Percentiles rank a stretch among this genome's conserved stretches.
Evolutionary conservation across 2,329 filamentous ascomycete species (phyloP).

Genomic region (Whalleya microplaca): DNA sequence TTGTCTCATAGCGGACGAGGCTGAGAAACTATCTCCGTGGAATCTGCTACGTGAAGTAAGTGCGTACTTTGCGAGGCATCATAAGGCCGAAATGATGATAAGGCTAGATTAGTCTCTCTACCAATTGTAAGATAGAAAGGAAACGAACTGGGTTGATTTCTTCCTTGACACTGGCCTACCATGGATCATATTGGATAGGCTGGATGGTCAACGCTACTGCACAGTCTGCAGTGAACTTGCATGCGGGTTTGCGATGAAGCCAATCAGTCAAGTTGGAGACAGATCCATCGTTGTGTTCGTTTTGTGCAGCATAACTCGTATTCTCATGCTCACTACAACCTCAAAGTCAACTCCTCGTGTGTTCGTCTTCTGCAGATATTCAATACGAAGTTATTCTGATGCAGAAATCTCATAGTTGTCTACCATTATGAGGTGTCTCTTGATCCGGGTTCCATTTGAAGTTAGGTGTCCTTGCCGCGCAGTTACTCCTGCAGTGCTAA

Average conservation of each 20-base stretch:
- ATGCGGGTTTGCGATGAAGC: constrained; percentile 16
- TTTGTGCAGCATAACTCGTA: constrained; percentile 18
- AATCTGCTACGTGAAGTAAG: not conserved
- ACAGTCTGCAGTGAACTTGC: constrained; percentile 15
- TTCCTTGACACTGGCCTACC: too few species aligned
- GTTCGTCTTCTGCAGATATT: not conserved
- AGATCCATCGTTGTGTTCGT: not conserved
- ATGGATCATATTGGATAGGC: constrained; percentile 13
- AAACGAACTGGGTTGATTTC: not conserved
- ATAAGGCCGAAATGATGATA: not conserved
- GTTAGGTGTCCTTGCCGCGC: not conserved
- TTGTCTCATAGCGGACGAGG: not conserved
- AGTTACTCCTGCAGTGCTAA: not conserved
- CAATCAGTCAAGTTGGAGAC: constrained; percentile 14
- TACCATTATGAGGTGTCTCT: not conserved
- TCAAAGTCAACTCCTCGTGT: not conserved
- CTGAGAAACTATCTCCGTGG: not conserved
- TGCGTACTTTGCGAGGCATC: not conserved
- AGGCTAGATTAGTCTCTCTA: not conserved
- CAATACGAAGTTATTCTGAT: not conserved
- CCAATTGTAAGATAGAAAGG: not conserved
- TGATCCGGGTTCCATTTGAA: not conserved
- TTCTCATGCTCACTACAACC: not conserved
- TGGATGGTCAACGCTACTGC: constrained; percentile 18
- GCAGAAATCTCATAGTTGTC: not conserved